Base-by-base conservation (phyloP, 192 early-diverging fungal genomes). In the Gigaspora rosea region DNA sequence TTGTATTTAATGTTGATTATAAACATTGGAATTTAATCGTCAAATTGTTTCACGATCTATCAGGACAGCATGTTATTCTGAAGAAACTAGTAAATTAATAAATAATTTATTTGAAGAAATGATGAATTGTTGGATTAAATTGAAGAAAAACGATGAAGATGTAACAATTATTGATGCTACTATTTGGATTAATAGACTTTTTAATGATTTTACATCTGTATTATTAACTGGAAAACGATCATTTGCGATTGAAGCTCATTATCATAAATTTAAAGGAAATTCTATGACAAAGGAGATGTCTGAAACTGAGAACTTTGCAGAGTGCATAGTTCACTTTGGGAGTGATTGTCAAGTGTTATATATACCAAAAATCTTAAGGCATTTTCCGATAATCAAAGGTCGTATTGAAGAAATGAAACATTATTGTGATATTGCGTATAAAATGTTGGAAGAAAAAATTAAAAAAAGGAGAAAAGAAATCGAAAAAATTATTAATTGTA, bases 381-480 rank as follows among this genome's bases (percentile, higher is more conserved):
- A 10, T 46, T 68, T 68, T 27, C 69, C 69, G 49, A n/a, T 71
- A 3, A 71, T 71, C 20, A 71, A 33, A 71, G 11, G 11, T 51
- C 47, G 49, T 20, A 49, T 71, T n/a, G 22, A 71, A 9, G 20
- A 52, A 22, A 13, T 52, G 49, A 3, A 52, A 10, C 10, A 71
- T 50, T 52, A 71, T 71, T 20, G 49, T 71, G 15, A 71, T 54
- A 16, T 0, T 15, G 50, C 52, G 13, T 71, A 71, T 54, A 20
- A 12, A 22, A 71, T 20, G 52, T 33, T 71, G n/a, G 49, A 46
- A 41, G 69, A 52, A 18, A 71, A 52, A 20, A 32, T 71, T 54
- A 71, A 27, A 54, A 33, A 52, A 71, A 71, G 32, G 32, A 71
- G 69, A 71, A 50, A 71, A 71, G 69, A 71, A 71, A 54, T 71